Base-by-base conservation (phyloP, 2,329 filamentous ascomycete genomes). In the Chaetomiaceae sp. region DNA sequence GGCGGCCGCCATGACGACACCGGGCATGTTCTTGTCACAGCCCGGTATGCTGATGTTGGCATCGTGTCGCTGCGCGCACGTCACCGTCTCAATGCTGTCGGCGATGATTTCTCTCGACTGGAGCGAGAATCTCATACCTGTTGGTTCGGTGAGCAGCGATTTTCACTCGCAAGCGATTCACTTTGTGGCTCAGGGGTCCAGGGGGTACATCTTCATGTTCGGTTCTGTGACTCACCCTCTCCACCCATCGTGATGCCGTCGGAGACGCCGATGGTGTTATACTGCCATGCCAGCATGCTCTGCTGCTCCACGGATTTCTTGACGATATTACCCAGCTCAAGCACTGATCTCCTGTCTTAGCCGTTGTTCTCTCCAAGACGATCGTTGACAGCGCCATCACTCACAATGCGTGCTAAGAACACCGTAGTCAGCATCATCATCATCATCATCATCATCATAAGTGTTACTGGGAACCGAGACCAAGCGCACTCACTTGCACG, bases 21-120 rank as follows among this genome's bases (percentile, higher is more conserved):
- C 91, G 0, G 91, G 91, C 92, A 96, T 96, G 70, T 96, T 96
- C 80, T 96, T 96, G 74, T 96, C 91, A 69, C 91, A 96, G 10
- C 91, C 91, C 0, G 92, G 90, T 62, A 96, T 92, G 27, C 89
- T 85, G 67, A 96, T 91, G 69, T 91, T 95, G 54, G 90, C 92
- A 67, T 96, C 92, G 70, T 96, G 90, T 62, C 87, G 87, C 68
- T 96, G 91, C 5, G 89, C 92, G 67, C 87, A 92, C 1, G 90
- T 96, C 34, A 96, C 88, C 1, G 89, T 91, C 73, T 97, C 92
- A 65, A 96, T 90, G 61, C 86, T 91, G 72, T 97, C 91, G 58
- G 91, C 91, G 61, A 97, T 96, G 60, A 96, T 84, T 66, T 97
- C 91, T 55, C 91, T 81, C 1, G 87, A 89, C 67, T 96, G 91